Conservation (phyloP, 2,329 filamentous ascomycete genomes). For the Proliferodiscus dingleyae region DNA sequence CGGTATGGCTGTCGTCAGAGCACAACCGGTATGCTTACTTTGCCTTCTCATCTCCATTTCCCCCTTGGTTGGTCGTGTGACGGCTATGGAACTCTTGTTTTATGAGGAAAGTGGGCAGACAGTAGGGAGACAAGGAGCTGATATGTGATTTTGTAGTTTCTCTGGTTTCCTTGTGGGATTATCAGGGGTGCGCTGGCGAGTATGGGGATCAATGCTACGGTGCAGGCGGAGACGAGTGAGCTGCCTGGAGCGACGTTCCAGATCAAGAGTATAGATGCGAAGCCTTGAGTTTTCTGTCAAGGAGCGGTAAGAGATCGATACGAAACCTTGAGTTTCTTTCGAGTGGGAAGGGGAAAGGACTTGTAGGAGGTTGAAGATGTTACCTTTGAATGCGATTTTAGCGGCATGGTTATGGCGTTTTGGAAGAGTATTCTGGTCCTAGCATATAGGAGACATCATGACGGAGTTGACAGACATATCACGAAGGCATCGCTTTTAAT, state of each 20-base stretch:
- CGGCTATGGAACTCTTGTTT: neutral
- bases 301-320: neutral
- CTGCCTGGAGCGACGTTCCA: slow-evolving; percentile 89
- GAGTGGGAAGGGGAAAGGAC: neutral
- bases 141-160: slow-evolving; percentile 59
- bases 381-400: slow-evolving; percentile 20
- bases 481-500: neutral
- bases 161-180: slow-evolving; percentile 93
- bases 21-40: slow-evolving; percentile 66
- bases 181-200: slow-evolving; percentile 89
- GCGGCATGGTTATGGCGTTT: slow-evolving; percentile 23
- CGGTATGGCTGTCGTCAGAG: slow-evolving; percentile 66
- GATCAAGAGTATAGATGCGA: slow-evolving; percentile 75
- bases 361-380: neutral
- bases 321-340: too few species aligned
- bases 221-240: slow-evolving; percentile 85
- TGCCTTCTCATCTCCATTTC: slow-evolving; percentile 2
- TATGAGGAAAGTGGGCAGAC: neutral
- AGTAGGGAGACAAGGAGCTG: neutral
- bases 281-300: slow-evolving; percentile 42
- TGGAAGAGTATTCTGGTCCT: neutral
- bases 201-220: slow-evolving; percentile 83
- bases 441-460: neutral
- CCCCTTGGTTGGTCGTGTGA: neutral
- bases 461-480: neutral